These are phyloP conservation scores for Stagonosporopsis chrysanthemi DNA, from an alignment of 2,329 filamentous ascomycete species.

Conservation along the genomic window DNA sequence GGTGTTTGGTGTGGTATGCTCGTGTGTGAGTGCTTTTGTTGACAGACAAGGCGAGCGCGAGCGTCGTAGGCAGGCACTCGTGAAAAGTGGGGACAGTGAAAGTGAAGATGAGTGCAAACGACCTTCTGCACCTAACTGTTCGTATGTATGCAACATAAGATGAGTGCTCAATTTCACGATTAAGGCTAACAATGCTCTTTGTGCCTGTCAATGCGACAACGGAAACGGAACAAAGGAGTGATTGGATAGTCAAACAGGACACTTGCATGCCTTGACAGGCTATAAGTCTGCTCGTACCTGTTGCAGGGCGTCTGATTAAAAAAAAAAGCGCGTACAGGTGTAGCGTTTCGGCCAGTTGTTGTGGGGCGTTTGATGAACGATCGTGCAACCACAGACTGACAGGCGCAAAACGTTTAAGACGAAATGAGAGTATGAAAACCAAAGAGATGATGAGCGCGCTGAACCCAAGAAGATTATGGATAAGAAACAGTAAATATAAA, in stretches of 20 bases:
- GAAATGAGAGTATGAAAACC: background rate
- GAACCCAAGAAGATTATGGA: background rate
- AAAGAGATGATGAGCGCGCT: background rate
- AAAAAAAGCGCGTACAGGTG: background rate
- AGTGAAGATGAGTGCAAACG: slow-evolving; percentile 1
- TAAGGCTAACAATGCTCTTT: background rate
- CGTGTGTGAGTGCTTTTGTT: background rate
- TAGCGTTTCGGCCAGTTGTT: slow-evolving; percentile 12
- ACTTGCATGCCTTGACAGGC: background rate
- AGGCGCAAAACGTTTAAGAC: slow-evolving; percentile 5
- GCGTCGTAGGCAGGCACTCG: background rate
- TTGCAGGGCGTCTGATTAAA: slow-evolving; percentile 2
- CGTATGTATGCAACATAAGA: background rate
- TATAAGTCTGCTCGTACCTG: slow-evolving; percentile 3
- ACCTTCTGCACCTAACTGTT: background rate
- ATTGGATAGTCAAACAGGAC: background rate
- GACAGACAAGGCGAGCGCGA: slow-evolving; percentile 8
- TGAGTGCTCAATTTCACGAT: background rate
- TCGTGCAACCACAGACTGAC: slow-evolving; percentile 16
- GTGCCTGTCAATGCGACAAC: background rate
- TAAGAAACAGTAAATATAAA: background rate
- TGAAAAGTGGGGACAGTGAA: slow-evolving; percentile 6
- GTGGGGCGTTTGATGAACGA: slow-evolving; percentile 13
- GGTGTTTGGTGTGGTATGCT: background rate
- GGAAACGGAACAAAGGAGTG: background rate